A percentile compares a stretch with the other conserved stretches of the same genome.
Conservation (phyloP, 495 filamentous ascomycete species). For the Hyaloscypha finlandica region DNA sequence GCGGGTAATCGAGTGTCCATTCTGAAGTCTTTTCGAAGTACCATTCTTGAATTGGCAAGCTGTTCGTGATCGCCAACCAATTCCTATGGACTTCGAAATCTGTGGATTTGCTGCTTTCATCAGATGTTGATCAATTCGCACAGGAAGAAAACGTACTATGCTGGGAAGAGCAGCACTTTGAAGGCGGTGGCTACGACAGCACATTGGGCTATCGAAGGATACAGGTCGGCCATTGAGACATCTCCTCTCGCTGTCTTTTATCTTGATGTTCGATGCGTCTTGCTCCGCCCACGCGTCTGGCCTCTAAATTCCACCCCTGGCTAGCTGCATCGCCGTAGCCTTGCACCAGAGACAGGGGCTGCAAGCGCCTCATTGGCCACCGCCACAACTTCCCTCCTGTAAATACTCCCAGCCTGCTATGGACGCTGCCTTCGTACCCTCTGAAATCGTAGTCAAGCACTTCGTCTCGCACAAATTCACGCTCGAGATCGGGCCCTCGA, state of each 20-base stretch:
- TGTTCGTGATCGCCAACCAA: constrained; percentile 94
- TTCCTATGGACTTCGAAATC: constrained; percentile 99
- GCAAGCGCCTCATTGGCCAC: neutral
- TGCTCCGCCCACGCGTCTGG: neutral
- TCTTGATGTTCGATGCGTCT: neutral
- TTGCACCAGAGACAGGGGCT: neutral
- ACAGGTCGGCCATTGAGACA: constrained; percentile 71
- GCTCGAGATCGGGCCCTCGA: constrained; percentile 31
- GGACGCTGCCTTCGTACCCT: constrained; percentile 32
- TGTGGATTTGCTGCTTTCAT: constrained; percentile 83
- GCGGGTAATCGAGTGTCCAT: constrained; percentile 99
- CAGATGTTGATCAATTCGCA: neutral
- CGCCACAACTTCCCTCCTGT: neutral
- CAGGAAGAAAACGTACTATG: constrained; percentile 70
- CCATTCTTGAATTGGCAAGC: constrained; percentile 84
- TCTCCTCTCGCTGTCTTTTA: constrained; percentile 5
- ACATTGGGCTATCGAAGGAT: constrained; percentile 84
- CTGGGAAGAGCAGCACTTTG: constrained; percentile 91
- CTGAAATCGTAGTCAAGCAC: constrained; percentile 32
- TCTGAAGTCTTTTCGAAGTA: constrained; percentile 96
- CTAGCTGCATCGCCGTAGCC: neutral
- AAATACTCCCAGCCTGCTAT: constrained; percentile 15
- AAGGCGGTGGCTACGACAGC: constrained; percentile 85
- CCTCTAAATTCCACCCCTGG: neutral
- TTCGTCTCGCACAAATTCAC: constrained; percentile 33